Evolutionary conservation across 208 protist species (phyloP).

Genomic region (Strigomonas culicis): DNA sequence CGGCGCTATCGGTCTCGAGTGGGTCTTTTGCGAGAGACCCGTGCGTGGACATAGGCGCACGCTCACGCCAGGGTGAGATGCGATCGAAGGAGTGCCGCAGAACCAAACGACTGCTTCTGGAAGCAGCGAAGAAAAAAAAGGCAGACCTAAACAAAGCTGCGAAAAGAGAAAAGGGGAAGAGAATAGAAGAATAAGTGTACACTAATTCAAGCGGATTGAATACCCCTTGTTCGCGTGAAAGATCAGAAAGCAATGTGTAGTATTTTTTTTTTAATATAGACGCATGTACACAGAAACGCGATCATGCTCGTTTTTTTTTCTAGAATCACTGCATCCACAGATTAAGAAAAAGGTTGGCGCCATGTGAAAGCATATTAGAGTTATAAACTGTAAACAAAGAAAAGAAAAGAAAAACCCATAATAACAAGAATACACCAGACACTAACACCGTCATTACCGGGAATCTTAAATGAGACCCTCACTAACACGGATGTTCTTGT

Average conservation of each 20-base stretch:
- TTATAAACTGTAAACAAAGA: slow-evolving; percentile 14
- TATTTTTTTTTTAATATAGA: no score
- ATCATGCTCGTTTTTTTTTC: slow-evolving; percentile 5
- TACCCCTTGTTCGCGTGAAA: no score
- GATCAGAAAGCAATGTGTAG: slow-evolving; percentile 1
- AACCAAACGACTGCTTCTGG: no score
- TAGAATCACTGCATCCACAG: background rate
- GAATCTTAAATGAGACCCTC: slow-evolving; percentile 16
- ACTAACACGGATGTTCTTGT: slow-evolving; percentile 42
- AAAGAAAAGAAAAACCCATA: slow-evolving; percentile 11
- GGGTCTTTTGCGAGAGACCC: no score
- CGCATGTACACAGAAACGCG: background rate
- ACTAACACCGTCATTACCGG: background rate
- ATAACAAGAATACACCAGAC: slow-evolving; percentile 3
- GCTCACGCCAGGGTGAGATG: no score
- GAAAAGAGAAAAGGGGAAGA: slow-evolving; percentile 5
- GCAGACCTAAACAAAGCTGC: background rate
- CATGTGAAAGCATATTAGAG: background rate
- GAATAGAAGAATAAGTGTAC: no score
- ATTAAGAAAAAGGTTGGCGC: background rate
- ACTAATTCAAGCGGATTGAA: no score
- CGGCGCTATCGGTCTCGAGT: no score
- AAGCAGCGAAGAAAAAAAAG: background rate
- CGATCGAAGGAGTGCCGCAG: no score
- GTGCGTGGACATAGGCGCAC: no score